A percentile compares a stretch with the other conserved stretches of the same genome.
phyloP scores from a whole-genome alignment of 306 rosid genomes.

The Casuarina glauca region DNA sequence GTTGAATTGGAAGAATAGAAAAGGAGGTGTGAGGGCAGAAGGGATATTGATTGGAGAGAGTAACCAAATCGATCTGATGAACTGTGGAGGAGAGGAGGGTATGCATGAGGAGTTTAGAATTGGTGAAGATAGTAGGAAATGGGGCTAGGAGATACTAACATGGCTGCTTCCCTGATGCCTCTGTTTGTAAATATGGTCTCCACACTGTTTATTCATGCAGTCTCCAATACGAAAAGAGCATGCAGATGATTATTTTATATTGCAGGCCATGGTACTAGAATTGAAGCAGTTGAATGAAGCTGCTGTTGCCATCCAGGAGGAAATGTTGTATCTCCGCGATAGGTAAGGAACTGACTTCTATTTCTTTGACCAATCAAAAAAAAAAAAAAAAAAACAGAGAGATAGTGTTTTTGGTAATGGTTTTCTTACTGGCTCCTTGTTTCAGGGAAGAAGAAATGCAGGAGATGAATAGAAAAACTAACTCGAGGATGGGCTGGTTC shows the following conservation, averaged over 20 bases:
- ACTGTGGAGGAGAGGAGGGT: too few species aligned
- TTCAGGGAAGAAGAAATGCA: constrained; percentile 96
- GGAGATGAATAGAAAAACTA: constrained; percentile 70
- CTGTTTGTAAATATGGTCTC: background rate
- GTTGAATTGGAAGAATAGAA: too few species aligned
- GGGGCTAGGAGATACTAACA: too few species aligned
- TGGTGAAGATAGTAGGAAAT: too few species aligned
- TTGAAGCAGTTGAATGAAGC: constrained; percentile 68
- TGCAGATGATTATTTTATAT: constrained; percentile 14
- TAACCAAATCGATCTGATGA: too few species aligned
- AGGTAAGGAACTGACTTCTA: constrained; percentile 45
- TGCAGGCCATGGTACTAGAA: constrained; percentile 84
- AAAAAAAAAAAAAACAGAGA: background rate
- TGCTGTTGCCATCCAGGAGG: constrained; percentile 72
- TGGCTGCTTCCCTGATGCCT: too few species aligned
- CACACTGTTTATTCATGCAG: background rate
- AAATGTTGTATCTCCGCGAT: constrained; percentile 78
- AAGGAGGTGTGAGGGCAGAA: too few species aligned
- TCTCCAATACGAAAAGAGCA: background rate
- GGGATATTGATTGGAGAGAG: too few species aligned
- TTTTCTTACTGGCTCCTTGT: constrained; percentile 4
- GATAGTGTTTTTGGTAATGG: too few species aligned
- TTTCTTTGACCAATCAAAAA: background rate
- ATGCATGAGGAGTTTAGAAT: too few species aligned
- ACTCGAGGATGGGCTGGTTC: constrained; percentile 74